Evolutionary conservation across 352 stramenopile genomes (phyloP), one percentile per base, ranked within the genome.

Genomic region (Globisporangium echinulatum): DNA sequence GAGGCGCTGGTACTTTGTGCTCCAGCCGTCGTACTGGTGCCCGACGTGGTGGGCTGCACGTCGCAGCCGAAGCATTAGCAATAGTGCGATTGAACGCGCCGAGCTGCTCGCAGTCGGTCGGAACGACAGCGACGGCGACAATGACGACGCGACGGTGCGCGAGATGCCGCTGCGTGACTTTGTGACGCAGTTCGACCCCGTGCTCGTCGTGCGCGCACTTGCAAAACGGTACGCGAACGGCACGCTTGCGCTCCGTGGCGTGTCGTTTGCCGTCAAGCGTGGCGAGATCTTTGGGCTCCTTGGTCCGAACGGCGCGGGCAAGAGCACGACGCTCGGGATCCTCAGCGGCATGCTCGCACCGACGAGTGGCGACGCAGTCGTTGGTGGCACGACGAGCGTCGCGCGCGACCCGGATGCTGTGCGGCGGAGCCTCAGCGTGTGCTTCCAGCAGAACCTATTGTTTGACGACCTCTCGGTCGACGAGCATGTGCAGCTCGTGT

Each of bases 1-100:
- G 44, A 71, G 86, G 33, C 93, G 87, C n/a, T 98, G 90, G 85
- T 97, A 97, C 72, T 98, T 98, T 61, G 61, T 94, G 0, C 68
- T 97, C 14, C 74, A 82, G 50, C 73, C 76, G 11, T 89, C 73
- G 5, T 98, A 90, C 61, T 98, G 92, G 94, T 64, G 64, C 6
- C 72, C 69, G 9, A 46, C 38, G 17, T 59, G 25, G 25, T 33
- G 25, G 25, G 25, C 25, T 3, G 25, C 25, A 3, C 2, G 25
- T 33, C 25, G 25, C 25, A 33, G 25, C 25, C 25, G 25, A 33
- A 33, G 25, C 25, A 33, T 1, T 42, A 5, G 8, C 49, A 14
- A 49, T 14, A 17, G 13, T 64, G 62, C 37, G 42, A 54, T 52
- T 10, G 70, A 65, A 3, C 62, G 72, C 50, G 65, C 56, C 5